Evolutionary conservation across 352 stramenopile species (phyloP).

Genomic region (Thalassiosira ordinaria): DNA sequence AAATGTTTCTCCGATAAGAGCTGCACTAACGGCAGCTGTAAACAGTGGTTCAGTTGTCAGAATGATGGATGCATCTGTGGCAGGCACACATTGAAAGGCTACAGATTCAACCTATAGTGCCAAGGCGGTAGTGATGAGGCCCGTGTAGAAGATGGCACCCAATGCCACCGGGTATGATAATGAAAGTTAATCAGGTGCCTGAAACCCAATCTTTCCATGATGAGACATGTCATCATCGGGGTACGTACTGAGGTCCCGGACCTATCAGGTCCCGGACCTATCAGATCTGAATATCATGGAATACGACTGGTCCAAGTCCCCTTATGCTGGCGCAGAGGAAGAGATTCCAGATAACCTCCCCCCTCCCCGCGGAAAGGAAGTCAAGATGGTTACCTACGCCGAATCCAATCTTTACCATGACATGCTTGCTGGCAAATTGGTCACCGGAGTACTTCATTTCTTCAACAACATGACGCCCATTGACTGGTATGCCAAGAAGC

Average conservation of each 20-base stretch:
- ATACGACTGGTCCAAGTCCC: not conserved
- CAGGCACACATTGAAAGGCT: conserved; percentile 73
- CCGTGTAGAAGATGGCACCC: conserved; percentile 73
- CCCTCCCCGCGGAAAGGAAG: not conserved
- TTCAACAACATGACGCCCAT: not conserved
- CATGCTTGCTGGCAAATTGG: not conserved
- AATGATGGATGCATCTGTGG: conserved; percentile 79
- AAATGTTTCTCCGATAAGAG: conserved; percentile 74
- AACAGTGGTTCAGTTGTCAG: conserved; percentile 82
- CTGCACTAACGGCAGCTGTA: conserved; percentile 59
- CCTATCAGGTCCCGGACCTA: too few species aligned
- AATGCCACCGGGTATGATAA: conserved; percentile 60
- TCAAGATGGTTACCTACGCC: not conserved
- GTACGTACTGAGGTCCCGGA: too few species aligned
- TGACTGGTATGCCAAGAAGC: not conserved
- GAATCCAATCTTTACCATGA: not conserved
- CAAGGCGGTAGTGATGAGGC: conserved; percentile 73
- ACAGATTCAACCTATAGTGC: conserved; percentile 76
- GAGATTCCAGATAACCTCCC: not conserved
- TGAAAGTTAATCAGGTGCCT: conserved; percentile 58
- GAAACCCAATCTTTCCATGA: conserved; percentile 34
- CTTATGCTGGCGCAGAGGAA: not conserved
- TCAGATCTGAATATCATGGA: not conserved
- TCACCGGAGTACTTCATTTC: not conserved
- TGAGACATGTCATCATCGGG: too few species aligned